phyloP scores from a whole-genome alignment of 768 basidiomycete species.

The Sporobolomyces pararoseus region DNA sequence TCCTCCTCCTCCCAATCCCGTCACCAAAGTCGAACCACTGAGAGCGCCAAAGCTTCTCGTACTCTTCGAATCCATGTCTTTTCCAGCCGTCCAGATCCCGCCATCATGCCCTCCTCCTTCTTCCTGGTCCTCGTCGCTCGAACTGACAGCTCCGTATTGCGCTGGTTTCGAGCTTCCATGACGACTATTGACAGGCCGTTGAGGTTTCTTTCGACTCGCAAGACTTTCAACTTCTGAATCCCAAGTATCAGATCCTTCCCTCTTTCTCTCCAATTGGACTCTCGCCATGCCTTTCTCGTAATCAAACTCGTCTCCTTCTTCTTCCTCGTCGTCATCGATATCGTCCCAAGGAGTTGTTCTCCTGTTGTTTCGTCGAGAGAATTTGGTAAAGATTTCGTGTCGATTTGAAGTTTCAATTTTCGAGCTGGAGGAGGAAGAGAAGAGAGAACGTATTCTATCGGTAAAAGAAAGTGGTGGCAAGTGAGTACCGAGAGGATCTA shows the following conservation, averaged over 20 bases:
- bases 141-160: neutral
- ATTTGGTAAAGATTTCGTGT: neutral
- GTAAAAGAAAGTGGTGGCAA: neutral
- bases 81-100: neutral
- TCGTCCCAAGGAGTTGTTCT: conserved; percentile 20
- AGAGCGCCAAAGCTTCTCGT: conserved; percentile 1
- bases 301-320: neutral
- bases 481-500: conserved; percentile 5
- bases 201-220: neutral
- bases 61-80: neutral
- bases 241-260: conserved; percentile 8
- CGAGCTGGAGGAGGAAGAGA: neutral
- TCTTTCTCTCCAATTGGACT: neutral
- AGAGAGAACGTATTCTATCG: neutral
- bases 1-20: neutral
- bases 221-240: conserved; percentile 23
- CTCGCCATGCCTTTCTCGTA: neutral
- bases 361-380: conserved; percentile 1
- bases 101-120: neutral
- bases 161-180: conserved; percentile 19
- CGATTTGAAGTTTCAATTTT: neutral
- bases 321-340: conserved; percentile 4
- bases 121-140: conserved; percentile 12
- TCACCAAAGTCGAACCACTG: conserved; percentile 14
- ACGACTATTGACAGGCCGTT: neutral